Percentiles rank a stretch among this genome's conserved stretches.
Conservation (phyloP, 1,284 basidiomycete species). For the Chalciporus piperatoides region DNA sequence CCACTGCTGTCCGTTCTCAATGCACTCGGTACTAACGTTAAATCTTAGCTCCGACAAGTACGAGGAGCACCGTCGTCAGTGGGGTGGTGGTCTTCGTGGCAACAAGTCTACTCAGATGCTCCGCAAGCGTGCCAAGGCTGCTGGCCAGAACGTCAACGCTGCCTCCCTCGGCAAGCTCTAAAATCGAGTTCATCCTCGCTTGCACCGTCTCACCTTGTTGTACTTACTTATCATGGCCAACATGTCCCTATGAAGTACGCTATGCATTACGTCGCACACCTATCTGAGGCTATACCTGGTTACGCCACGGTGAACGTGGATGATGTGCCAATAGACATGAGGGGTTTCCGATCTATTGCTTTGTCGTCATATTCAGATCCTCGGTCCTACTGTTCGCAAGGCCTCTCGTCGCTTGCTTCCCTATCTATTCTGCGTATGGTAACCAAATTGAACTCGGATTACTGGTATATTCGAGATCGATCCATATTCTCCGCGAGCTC, state of each 20-base stretch:
- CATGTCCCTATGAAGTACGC: conserved; percentile 18
- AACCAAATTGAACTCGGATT: neutral
- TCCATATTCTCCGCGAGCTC: neutral
- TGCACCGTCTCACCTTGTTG: neutral
- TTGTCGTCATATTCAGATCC: too few relatives aligned
- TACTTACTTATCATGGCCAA: conserved; percentile 9
- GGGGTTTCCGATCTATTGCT: too few relatives aligned
- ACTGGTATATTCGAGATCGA: neutral
- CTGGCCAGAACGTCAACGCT: conserved; percentile 60
- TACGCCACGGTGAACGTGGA: neutral
- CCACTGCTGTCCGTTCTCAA: conserved; percentile 9
- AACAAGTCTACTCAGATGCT: conserved; percentile 93
- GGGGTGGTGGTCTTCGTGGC: conserved; percentile 96
- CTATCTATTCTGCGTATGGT: too few relatives aligned
- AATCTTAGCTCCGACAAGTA: conserved; percentile 84
- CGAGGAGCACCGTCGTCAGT: conserved; percentile 86
- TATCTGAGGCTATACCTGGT: neutral
- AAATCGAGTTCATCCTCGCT: conserved; percentile 2
- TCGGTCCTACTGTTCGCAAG: too few relatives aligned
- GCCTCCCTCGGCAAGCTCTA: conserved; percentile 62
- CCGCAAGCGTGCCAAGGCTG: conserved; percentile 90
- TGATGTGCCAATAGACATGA: too few relatives aligned
- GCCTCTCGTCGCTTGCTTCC: too few relatives aligned
- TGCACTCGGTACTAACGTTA: conserved; percentile 7
- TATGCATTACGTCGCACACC: conserved; percentile 12